Percentiles rank a stretch among this genome's conserved stretches.
These are phyloP conservation scores for Sclerotinia trifoliorum DNA, from an alignment of 2,329 filamentous ascomycete genomes.

Conservation along the genomic window DNA sequence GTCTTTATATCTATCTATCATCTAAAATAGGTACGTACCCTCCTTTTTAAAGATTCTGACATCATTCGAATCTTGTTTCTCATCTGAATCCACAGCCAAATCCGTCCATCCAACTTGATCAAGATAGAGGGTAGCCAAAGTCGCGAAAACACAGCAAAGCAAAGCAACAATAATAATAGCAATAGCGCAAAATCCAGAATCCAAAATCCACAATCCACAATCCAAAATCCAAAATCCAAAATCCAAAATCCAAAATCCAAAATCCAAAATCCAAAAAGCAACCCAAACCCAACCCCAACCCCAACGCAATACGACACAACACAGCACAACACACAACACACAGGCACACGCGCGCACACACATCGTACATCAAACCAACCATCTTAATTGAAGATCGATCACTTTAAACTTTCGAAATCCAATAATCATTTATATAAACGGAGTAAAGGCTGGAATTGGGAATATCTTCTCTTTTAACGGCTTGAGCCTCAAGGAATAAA, in stretches of 20 bases:
- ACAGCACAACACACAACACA: neutral
- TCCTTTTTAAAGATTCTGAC: too few relatives aligned
- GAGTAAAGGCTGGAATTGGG: neutral
- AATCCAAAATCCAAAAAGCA: too few relatives aligned
- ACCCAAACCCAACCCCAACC: too few relatives aligned
- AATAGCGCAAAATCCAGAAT: neutral
- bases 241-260: neutral
- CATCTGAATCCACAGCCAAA: too few relatives aligned
- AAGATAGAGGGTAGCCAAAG: neutral
- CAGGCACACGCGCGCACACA: neutral
- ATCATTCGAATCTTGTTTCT: too few relatives aligned
- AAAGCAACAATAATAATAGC: neutral
- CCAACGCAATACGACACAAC: neutral
- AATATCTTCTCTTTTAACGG: neutral
- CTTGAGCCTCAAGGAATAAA: neutral
- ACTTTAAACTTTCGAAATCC: neutral
- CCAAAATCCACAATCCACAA: too few relatives aligned
- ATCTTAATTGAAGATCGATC: neutral
- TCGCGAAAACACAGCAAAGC: neutral
- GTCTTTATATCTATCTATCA: too few relatives aligned
- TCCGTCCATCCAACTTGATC: too few relatives aligned
- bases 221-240: too few relatives aligned
- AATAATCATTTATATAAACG: neutral
- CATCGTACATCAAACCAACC: neutral
- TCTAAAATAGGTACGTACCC: too few relatives aligned